These are phyloP conservation scores for Diaporthe aspalathi DNA, from an alignment of 2,329 filamentous ascomycete species.

Conservation along the genomic window DNA sequence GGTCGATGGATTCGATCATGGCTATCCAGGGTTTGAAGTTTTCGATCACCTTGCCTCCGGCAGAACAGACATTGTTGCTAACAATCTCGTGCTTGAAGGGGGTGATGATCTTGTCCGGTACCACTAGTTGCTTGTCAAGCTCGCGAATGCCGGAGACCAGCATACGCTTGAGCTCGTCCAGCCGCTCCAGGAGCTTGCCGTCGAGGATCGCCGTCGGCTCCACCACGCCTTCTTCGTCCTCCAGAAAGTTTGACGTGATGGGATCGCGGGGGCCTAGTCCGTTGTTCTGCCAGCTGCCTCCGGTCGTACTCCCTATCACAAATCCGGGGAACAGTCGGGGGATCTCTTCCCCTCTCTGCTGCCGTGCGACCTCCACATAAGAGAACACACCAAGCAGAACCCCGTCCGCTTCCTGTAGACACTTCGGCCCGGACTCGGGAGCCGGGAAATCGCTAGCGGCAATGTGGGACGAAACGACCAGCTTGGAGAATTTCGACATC, in stretches of 20 bases:
- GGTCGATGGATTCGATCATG: conserved; percentile 90
- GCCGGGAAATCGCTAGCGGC: conserved; percentile 96
- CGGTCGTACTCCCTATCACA: conserved; percentile 83
- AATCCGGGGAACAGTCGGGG: conserved; percentile 94
- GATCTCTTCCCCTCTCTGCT: conserved; percentile 93
- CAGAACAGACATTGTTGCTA: conserved; percentile 83
- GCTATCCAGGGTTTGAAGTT: conserved; percentile 91
- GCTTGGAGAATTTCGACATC: conserved; percentile 99
- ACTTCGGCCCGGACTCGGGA: conserved; percentile 93
- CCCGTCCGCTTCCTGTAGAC: conserved; percentile 95
- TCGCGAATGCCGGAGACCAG: conserved; percentile 88
- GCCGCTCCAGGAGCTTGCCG: conserved; percentile 78
- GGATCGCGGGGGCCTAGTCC: conserved; percentile 73
- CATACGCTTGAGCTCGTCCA: conserved; percentile 87
- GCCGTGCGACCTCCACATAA: conserved; percentile 94
- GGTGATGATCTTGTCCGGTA: conserved; percentile 85
- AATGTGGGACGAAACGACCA: conserved; percentile 97
- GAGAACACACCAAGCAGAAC: conserved; percentile 94
- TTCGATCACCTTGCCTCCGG: conserved; percentile 84
- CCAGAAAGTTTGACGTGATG: conserved; percentile 84
- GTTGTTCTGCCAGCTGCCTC: conserved; percentile 89
- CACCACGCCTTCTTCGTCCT: conserved; percentile 78
- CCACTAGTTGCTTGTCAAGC: conserved; percentile 83
- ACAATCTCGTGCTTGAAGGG: conserved; percentile 81
- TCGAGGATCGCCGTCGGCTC: conserved; percentile 84